Evolutionary conservation across 2,329 filamentous ascomycete species (phyloP).

Genomic region (Herpotrichia juniperi): DNA sequence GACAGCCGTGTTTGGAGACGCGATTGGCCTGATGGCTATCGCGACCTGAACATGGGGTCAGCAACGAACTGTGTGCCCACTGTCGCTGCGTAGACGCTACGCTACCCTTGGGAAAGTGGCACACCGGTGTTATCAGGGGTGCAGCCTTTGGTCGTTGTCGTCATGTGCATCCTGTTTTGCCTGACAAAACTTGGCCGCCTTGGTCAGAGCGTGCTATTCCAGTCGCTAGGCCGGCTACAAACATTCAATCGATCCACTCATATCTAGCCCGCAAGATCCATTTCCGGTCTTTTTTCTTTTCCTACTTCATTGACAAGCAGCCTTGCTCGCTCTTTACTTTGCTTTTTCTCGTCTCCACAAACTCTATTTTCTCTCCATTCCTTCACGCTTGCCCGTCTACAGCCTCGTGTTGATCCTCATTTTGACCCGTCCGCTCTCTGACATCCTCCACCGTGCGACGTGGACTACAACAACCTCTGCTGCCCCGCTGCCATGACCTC

Average conservation of each 20-base stretch:
- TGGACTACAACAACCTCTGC: slow-evolving; percentile 17
- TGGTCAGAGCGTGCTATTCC: slow-evolving; percentile 17
- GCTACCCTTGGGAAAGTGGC: too few relatives aligned
- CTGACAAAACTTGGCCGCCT: slow-evolving; percentile 18
- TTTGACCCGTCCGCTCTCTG: slow-evolving; percentile 23
- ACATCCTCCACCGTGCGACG: slow-evolving; percentile 2
- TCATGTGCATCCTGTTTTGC: slow-evolving; percentile 37
- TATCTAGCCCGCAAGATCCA: slow-evolving; percentile 29
- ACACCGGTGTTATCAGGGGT: too few relatives aligned
- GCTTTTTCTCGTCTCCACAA: slow-evolving; percentile 10
- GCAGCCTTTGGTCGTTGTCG: slow-evolving; percentile 32
- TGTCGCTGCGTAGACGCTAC: too few relatives aligned
- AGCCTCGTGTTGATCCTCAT: slow-evolving; percentile 21
- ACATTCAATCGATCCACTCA: slow-evolving; percentile 31
- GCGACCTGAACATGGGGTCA: slow-evolving; percentile 14
- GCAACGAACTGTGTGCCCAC: slow-evolving; percentile 26
- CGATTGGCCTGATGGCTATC: slow-evolving; percentile 16
- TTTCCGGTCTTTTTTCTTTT: slow-evolving; percentile 30
- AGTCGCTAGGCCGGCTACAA: slow-evolving; percentile 21
- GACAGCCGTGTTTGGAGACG: slow-evolving; percentile 6
- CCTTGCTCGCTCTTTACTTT: slow-evolving; percentile 13
- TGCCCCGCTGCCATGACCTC: slow-evolving; percentile 28
- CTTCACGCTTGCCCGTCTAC: slow-evolving; percentile 7
- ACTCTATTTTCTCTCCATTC: slow-evolving; percentile 14
- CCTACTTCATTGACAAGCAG: slow-evolving; percentile 26